phyloP scores from a whole-genome alignment of 2,329 filamentous ascomycete genomes.

The Neurospora crassa region DNA sequence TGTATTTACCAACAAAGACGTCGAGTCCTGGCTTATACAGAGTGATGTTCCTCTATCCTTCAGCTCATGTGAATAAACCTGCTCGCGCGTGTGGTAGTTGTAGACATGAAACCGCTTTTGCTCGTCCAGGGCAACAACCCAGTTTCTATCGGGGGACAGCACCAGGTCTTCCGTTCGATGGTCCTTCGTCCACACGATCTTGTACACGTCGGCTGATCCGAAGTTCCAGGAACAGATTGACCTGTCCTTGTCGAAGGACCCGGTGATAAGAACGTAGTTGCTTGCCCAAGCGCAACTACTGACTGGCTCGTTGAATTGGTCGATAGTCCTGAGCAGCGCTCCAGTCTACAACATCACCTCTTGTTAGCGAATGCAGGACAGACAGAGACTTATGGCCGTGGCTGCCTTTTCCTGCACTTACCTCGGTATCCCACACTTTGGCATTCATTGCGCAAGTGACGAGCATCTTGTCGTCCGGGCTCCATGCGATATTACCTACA shows the following conservation, averaged over 20 bases:
- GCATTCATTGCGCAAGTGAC: constrained; percentile 78
- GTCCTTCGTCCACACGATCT: constrained; percentile 53
- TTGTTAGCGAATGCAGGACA: neutral
- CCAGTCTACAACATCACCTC: constrained; percentile 42
- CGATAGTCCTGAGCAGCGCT: constrained; percentile 50
- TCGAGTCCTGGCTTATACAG: constrained; percentile 72
- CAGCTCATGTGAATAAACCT: constrained; percentile 64
- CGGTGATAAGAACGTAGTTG: constrained; percentile 70
- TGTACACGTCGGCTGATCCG: constrained; percentile 44
- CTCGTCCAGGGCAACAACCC: constrained; percentile 69
- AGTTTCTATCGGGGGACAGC: constrained; percentile 70
- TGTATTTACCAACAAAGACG: constrained; percentile 72
- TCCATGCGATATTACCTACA: constrained; percentile 80
- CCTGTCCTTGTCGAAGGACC: constrained; percentile 58
- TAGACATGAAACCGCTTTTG: constrained; percentile 68
- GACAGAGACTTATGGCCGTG: constrained; percentile 1
- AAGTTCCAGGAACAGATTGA: constrained; percentile 65
- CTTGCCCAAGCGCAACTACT: constrained; percentile 85
- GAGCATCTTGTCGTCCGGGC: constrained; percentile 78
- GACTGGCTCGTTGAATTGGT: constrained; percentile 71
- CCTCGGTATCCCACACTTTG: constrained; percentile 63
- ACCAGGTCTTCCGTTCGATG: constrained; percentile 77
- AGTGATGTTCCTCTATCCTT: constrained; percentile 68
- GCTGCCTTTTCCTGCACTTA: constrained; percentile 29
- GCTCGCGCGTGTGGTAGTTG: constrained; percentile 63